phyloP scores from a whole-genome alignment of 257 asterid species.

The Leonotis leonurus region DNA sequence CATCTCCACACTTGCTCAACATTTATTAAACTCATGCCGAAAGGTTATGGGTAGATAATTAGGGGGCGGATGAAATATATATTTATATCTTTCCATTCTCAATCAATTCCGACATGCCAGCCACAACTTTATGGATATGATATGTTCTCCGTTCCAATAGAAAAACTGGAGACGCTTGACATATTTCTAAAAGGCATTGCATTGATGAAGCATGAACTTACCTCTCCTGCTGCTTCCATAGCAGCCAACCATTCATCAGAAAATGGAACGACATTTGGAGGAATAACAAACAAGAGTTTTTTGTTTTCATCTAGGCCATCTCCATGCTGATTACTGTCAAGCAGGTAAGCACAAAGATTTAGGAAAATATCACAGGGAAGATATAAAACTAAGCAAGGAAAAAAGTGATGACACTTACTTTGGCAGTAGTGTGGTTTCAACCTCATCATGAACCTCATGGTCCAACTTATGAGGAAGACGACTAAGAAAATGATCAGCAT shows the following conservation, averaged over 20 bases:
- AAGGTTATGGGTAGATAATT: too few species aligned
- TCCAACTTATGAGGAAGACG: conserved; percentile 21
- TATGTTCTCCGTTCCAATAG: conserved; percentile 1
- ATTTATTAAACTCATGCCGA: too few species aligned
- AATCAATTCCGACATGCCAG: too few species aligned
- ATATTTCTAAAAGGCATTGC: not conserved
- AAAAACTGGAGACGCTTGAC: too few species aligned
- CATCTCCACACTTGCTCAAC: too few species aligned
- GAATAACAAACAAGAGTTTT: conserved; percentile 31
- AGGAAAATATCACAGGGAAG: conserved; percentile 9
- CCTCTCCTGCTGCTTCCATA: conserved; percentile 99
- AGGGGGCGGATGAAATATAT: too few species aligned
- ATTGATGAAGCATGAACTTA: conserved; percentile 26
- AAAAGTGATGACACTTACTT: conserved; percentile 37
- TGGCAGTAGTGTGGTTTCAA: conserved; percentile 24
- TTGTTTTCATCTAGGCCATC: conserved; percentile 25
- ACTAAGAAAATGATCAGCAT: conserved; percentile 21
- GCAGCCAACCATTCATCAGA: conserved; percentile 98
- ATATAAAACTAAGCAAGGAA: conserved; percentile 2
- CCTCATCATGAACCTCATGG: conserved; percentile 20
- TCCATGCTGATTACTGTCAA: conserved; percentile 34
- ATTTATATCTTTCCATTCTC: too few species aligned
- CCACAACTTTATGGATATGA: too few species aligned
- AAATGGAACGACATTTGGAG: conserved; percentile 69
- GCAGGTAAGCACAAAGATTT: conserved; percentile 7